Conservation (phyloP, 352 stramenopile genomes). For the Blastocystis hominis region DNA sequence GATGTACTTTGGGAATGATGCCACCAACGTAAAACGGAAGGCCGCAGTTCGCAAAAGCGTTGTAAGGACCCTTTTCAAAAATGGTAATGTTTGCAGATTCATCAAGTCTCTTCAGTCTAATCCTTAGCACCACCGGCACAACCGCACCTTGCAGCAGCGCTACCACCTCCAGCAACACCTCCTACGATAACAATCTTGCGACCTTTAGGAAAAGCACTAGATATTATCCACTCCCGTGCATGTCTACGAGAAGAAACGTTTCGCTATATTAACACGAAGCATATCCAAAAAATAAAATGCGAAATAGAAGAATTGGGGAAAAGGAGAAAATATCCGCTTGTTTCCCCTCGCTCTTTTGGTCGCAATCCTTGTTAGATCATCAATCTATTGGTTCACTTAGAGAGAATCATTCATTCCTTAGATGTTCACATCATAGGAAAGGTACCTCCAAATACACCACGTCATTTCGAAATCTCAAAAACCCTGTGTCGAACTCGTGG, state of each 20-base stretch:
- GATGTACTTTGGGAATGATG: slow-evolving; percentile 62
- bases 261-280: not conserved
- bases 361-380: not conserved
- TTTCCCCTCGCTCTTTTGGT: not conserved
- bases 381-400: not conserved
- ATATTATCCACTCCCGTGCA: not conserved
- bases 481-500: not conserved
- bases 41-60: slow-evolving; percentile 67
- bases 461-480: too few species aligned
- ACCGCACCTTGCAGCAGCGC: slow-evolving; percentile 64
- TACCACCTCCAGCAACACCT: slow-evolving; percentile 67
- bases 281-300: not conserved
- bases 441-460: too few species aligned
- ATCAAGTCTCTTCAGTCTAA: slow-evolving; percentile 57
- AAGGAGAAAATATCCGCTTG: not conserved
- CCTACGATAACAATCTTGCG: slow-evolving; percentile 67
- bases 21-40: slow-evolving; percentile 69
- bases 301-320: not conserved
- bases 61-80: slow-evolving; percentile 66
- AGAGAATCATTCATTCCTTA: not conserved
- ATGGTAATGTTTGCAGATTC: slow-evolving; percentile 65
- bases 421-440: too few species aligned
- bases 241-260: not conserved
- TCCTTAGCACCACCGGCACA: slow-evolving; percentile 50
- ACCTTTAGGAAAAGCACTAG: slow-evolving; percentile 14